These are phyloP conservation scores for Colletotrichum agaves DNA, from an alignment of 2,329 filamentous ascomycete species.

Conservation along the genomic window DNA sequence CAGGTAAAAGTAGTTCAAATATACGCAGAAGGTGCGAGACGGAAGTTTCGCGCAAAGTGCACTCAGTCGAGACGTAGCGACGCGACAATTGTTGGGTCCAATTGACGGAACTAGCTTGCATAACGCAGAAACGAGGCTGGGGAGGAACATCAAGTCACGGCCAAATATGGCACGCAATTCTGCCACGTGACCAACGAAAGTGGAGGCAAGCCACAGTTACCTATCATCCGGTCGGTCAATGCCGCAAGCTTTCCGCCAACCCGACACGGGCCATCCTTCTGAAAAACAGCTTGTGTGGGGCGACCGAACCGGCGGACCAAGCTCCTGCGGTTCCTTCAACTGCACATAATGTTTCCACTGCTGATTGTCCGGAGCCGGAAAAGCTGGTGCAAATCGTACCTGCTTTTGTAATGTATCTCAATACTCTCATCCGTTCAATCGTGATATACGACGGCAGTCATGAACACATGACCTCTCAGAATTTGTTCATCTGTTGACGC, in stretches of 20 bases:
- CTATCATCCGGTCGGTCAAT: constrained; percentile 6
- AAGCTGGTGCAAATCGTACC: not conserved
- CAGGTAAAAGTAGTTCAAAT: not conserved
- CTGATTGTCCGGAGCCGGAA: not conserved
- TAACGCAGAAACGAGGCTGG: constrained; percentile 1
- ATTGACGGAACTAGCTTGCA: not conserved
- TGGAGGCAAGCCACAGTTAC: not conserved
- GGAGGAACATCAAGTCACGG: not conserved
- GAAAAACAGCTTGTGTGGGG: constrained; percentile 26
- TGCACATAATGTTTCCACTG: not conserved
- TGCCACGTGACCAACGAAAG: not conserved
- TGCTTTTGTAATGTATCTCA: not conserved
- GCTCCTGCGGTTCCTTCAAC: constrained; percentile 2
- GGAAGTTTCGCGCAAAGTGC: constrained; percentile 4
- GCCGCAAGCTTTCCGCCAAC: constrained; percentile 6
- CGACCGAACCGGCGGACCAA: constrained; percentile 28
- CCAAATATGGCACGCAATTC: not conserved
- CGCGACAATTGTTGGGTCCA: not conserved
- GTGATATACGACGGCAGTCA: not conserved
- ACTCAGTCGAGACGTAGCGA: constrained; percentile 6
- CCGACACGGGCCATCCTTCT: constrained; percentile 19
- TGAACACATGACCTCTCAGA: not conserved
- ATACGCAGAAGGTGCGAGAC: not conserved
- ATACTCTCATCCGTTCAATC: not conserved
- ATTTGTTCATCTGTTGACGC: not conserved